These are phyloP conservation scores for Colletotrichum simmondsii DNA, from an alignment of 2,329 filamentous ascomycete species.

Conservation along the genomic window DNA sequence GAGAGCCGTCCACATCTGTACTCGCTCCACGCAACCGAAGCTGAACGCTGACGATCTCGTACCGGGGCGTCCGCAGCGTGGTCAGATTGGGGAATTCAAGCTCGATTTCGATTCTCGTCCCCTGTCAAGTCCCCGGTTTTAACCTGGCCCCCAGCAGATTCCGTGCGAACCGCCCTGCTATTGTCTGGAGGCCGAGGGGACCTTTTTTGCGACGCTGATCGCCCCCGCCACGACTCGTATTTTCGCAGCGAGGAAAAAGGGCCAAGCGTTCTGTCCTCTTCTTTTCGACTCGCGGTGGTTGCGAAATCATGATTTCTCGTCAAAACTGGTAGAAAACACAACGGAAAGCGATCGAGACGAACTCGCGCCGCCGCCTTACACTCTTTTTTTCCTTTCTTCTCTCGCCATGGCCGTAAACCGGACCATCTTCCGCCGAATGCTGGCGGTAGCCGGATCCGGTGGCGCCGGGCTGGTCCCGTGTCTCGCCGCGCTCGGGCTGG, in stretches of 20 bases:
- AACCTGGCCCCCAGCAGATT: not conserved
- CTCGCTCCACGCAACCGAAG: not conserved
- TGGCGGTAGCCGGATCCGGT: constrained; percentile 20
- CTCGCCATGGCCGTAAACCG: not conserved
- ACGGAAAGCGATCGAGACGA: not conserved
- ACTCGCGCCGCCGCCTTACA: not conserved
- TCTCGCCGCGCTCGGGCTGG: constrained; percentile 45
- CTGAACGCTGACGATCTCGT: not conserved
- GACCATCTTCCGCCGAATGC: constrained; percentile 15
- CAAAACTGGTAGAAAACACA: not conserved
- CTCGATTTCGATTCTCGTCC: not conserved
- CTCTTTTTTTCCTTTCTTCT: not conserved
- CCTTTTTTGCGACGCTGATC: constrained; percentile 3
- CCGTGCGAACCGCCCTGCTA: constrained; percentile 7
- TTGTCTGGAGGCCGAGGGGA: not conserved
- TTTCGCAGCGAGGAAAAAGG: not conserved
- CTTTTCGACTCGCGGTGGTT: not conserved
- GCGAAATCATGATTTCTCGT: constrained; percentile 16
- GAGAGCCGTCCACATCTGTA: not conserved
- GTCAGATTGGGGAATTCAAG: not conserved
- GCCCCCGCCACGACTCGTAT: constrained; percentile 19
- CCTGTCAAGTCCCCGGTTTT: not conserved
- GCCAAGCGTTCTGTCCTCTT: not conserved
- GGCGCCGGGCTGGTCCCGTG: constrained; percentile 29
- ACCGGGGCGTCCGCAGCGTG: not conserved